Base-by-base conservation (phyloP, 169 alveolate genomes). In the Cryptosporidium andersoni region DNA sequence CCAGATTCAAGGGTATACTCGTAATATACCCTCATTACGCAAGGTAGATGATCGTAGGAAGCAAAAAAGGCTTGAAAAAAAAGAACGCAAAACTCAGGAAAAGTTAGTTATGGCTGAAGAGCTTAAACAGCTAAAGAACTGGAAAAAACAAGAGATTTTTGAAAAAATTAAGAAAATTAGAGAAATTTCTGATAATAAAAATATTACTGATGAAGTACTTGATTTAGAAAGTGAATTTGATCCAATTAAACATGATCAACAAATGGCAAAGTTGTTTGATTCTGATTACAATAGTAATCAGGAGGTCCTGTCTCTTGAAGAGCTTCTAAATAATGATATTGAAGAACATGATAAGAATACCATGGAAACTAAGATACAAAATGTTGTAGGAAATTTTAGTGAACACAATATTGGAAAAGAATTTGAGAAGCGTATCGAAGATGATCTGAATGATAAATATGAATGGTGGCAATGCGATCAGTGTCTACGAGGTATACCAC, bases 401-500 rank as follows among this genome's bases (percentile, higher is more conserved):
- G 55, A 16, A 8, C 2, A n/a, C 16, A 4, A 48, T 3, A n/a
- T n/a, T 60, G 81, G 74, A 7, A 51, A 51, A 53, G 11, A 55
- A 9, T 40, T 53, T 14, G 64, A 16, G 66, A 81, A 74, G 66
- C 43, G 34, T 45, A 82, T 47, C 5, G 64, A 42, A 81, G 82
- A 66, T 89, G 82, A 80, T 36, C 36, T 63, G 43, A 63, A 67
- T 11, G 92, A 64, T 8, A 92, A 53, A 9, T 82, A 66, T 51
- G 89, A 91, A 62, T 94, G 97, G 97, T 94, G 91, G 93, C 91
- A 89, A 62, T 93, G 97, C 81, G 96, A 94, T 81, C 89, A 89
- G 4, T 94, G 97, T 82, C 89, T 90, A 81, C 90, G 81, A 53
- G 94, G 94, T 8, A 91, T 94, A 42, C 82, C 91, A 74, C 97